Conservation (phyloP, 441 rosid genomes). For the Mallotus repandus region DNA sequence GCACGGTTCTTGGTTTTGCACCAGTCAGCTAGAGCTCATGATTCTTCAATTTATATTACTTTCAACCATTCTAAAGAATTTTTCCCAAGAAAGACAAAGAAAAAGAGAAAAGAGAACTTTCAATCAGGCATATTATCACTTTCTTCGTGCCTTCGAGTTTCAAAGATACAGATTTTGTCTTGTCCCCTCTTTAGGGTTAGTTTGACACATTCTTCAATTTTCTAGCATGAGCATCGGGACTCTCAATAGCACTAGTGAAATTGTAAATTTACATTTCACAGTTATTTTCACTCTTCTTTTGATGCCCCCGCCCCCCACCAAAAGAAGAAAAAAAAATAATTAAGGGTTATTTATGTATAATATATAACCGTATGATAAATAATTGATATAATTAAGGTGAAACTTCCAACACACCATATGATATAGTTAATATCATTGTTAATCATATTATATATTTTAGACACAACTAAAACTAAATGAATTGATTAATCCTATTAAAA, state of each 20-base stretch:
- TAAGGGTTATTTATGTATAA: no score
- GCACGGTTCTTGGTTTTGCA: neutral
- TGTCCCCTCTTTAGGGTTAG: constrained; percentile 35
- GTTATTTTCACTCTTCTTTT: neutral
- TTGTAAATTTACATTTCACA: neutral
- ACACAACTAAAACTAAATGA: neutral
- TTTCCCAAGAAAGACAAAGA: no score
- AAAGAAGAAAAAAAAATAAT: neutral
- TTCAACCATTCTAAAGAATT: no score
- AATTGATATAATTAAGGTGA: neutral
- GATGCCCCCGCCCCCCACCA: neutral
- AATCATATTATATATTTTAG: neutral
- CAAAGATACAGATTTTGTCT: constrained; percentile 10
- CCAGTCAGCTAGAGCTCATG: neutral
- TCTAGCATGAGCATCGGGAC: constrained; percentile 25
- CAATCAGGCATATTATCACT: neutral
- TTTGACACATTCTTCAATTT: constrained; percentile 40
- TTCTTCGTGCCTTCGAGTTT: neutral
- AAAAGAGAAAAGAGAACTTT: neutral
- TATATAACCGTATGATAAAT: no score
- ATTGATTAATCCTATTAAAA: no score
- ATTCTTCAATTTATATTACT: no score
- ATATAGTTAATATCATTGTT: neutral
- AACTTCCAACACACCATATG: neutral
- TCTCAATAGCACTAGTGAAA: neutral